These are phyloP conservation scores for Vitis rotundifolia DNA, from an alignment of 164 flowering plant genomes.

Conservation along the genomic window DNA sequence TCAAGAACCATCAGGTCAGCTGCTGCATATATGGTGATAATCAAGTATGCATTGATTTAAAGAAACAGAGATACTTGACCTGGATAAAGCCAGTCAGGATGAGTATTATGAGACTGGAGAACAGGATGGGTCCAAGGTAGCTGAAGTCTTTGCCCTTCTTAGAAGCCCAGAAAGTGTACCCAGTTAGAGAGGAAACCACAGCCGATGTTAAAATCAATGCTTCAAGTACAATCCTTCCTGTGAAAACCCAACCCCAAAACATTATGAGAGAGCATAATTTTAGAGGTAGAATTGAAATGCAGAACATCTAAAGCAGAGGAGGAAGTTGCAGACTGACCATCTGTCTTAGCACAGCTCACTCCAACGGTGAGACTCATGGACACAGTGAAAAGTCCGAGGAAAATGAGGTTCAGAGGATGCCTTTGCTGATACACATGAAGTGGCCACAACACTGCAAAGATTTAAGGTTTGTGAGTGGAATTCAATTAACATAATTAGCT, in stretches of 20 bases:
- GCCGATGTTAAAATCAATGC: conserved; percentile 87
- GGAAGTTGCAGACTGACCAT: conserved; percentile 51
- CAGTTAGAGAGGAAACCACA: conserved; percentile 81
- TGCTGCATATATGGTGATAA: not conserved
- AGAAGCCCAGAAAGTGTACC: conserved; percentile 96
- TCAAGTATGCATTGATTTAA: not conserved
- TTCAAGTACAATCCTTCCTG: conserved; percentile 93
- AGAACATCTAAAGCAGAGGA: conserved; percentile 5
- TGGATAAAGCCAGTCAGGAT: conserved; percentile 74
- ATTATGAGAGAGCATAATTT: not conserved
- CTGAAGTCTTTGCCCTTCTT: conserved; percentile 98
- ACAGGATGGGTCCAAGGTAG: conserved; percentile 87
- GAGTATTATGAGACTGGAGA: conserved; percentile 74
- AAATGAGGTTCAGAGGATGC: conserved; percentile 84
- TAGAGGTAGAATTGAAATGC: not conserved
- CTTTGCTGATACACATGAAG: conserved; percentile 83
- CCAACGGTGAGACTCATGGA: conserved; percentile 82
- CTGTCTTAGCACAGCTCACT: conserved; percentile 85
- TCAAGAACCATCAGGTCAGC: too few species aligned
- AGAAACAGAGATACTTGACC: conserved; percentile 32
- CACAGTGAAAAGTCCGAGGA: conserved; percentile 88
- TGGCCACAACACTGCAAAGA: conserved; percentile 82
- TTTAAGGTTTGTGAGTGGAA: conserved; percentile 5
- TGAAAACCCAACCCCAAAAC: conserved; percentile 13
- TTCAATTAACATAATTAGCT: not conserved